Conservation (phyloP, 208 protist species). For the Acanthamoeba sp. region DNA sequence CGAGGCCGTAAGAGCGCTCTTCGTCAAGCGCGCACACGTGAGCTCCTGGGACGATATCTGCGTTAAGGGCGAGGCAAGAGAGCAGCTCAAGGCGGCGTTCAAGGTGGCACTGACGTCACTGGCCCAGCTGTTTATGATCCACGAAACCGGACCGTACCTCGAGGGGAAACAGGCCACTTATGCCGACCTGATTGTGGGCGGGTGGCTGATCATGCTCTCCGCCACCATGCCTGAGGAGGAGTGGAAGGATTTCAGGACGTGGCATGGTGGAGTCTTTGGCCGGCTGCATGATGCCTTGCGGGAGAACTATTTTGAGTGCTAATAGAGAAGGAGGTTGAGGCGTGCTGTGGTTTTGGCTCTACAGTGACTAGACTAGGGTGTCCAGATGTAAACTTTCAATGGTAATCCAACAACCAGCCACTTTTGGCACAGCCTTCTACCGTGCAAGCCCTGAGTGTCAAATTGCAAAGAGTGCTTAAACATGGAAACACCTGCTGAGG, state of each 20-base stretch:
- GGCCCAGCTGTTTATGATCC: neutral
- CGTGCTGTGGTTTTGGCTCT: too few relatives aligned
- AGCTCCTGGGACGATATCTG: constrained; percentile 10
- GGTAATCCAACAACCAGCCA: too few relatives aligned
- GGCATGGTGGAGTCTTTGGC: constrained; percentile 8
- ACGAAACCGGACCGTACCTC: constrained; percentile 1
- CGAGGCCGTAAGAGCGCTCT: neutral
- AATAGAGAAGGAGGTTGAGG: too few relatives aligned
- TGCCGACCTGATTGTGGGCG: neutral
- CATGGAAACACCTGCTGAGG: too few relatives aligned
- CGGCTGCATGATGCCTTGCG: constrained; percentile 1
- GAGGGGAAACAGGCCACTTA: neutral
- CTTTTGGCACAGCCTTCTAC: too few relatives aligned
- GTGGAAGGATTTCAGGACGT: constrained; percentile 18
- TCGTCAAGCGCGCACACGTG: neutral
- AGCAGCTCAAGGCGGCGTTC: neutral
- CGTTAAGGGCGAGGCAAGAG: neutral
- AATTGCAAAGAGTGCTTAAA: too few relatives aligned
- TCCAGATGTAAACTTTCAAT: too few relatives aligned
- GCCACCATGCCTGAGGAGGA: neutral
- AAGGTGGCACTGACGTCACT: constrained; percentile 1
- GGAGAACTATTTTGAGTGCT: constrained; percentile 13
- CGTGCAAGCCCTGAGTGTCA: too few relatives aligned
- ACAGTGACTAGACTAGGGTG: too few relatives aligned
- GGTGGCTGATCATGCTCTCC: constrained; percentile 14